phyloP scores from a whole-genome alignment of 1,284 basidiomycete genomes.

The Apiotrichum montevideense region DNA sequence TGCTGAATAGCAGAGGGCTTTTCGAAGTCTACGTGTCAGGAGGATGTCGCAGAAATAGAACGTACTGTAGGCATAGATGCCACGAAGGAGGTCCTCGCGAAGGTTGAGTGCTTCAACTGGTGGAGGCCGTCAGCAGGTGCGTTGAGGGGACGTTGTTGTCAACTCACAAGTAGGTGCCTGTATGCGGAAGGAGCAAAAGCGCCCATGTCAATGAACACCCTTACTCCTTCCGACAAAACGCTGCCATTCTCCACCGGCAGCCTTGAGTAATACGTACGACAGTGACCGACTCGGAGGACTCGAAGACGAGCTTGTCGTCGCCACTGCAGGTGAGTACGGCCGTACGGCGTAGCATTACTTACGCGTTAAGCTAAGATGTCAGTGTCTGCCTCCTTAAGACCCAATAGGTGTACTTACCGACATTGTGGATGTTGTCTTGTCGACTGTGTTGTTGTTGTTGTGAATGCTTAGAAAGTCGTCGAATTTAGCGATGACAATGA shows the following conservation, averaged over 20 bases:
- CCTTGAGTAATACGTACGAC: constrained; percentile 48
- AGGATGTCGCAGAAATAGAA: constrained; percentile 18
- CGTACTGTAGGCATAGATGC: constrained; percentile 98
- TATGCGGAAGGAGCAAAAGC: constrained; percentile 45
- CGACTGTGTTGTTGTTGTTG: background rate
- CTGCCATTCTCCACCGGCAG: constrained; percentile 21
- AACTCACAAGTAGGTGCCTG: constrained; percentile 48
- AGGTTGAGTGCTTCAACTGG: constrained; percentile 86
- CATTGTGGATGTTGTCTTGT: constrained; percentile 52
- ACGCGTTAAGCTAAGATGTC: constrained; percentile 38
- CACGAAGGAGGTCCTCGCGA: constrained; percentile 91
- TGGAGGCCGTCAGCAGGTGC: constrained; percentile 47
- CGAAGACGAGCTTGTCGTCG: constrained; percentile 82
- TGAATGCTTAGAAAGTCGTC: no score
- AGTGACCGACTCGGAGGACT: constrained; percentile 92
- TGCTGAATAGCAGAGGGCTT: constrained; percentile 99
- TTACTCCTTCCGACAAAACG: constrained; percentile 41
- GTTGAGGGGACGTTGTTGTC: constrained; percentile 29
- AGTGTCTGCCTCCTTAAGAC: constrained; percentile 29
- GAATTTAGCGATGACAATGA: no score
- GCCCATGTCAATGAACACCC: constrained; percentile 40
- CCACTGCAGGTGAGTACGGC: constrained; percentile 25
- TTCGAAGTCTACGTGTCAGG: constrained; percentile 74
- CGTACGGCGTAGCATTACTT: constrained; percentile 5
- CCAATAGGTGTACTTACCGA: constrained; percentile 54